These are phyloP conservation scores for Leccinellum luteum DNA, from an alignment of 768 basidiomycete genomes.

Conservation along the genomic window DNA sequence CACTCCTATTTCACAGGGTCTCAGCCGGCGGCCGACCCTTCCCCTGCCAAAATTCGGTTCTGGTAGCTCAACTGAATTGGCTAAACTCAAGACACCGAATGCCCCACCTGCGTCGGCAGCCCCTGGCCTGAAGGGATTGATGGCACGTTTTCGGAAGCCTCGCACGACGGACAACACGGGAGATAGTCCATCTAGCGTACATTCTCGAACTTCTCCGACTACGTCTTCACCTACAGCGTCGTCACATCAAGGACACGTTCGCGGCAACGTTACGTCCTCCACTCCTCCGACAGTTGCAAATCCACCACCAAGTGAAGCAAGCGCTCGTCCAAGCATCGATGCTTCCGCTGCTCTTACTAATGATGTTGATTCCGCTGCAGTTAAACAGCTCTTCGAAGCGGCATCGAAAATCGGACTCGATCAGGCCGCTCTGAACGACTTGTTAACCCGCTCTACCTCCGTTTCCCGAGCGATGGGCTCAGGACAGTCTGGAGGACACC, in stretches of 20 bases:
- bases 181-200: conserved; percentile 31
- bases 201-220: conserved; percentile 31
- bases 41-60: conserved; percentile 40
- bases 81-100: conserved; percentile 52
- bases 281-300: conserved; percentile 10
- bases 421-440: conserved; percentile 63
- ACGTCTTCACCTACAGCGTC: conserved; percentile 36
- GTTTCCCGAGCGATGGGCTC: conserved; percentile 52
- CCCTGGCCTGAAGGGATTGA: conserved; percentile 77
- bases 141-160: conserved; percentile 66
- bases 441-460: conserved; percentile 71
- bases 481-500: conserved; percentile 31
- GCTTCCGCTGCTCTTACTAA: conserved; percentile 21
- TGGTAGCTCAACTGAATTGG: conserved; percentile 45
- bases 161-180: conserved; percentile 27
- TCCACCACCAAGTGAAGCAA: conserved; percentile 14
- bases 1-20: conserved; percentile 31
- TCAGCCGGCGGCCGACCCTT: conserved; percentile 46
- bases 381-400: conserved; percentile 74
- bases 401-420: conserved; percentile 75
- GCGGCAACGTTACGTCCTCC: conserved; percentile 32
- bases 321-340: conserved; percentile 23
- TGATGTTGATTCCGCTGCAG: conserved; percentile 47
- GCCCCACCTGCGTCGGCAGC: conserved; percentile 69
- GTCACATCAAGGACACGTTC: conserved; percentile 30